Conservation (phyloP, 108 stramenopile species). For the Fistulifera pelliculosa region DNA sequence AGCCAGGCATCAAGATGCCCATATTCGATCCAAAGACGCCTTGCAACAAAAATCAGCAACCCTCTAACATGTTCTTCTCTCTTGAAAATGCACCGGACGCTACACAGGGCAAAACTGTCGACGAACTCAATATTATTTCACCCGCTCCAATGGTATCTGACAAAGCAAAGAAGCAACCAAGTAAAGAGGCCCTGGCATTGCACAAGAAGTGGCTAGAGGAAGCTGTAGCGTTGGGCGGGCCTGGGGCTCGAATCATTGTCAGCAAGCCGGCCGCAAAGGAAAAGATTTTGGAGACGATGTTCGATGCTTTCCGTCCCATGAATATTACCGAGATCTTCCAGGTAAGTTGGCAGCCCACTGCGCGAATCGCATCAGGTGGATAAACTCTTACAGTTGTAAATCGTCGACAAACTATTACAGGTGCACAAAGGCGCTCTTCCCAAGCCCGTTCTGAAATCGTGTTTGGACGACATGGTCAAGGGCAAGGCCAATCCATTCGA, state of each 20-base stretch:
- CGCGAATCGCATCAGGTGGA: not conserved
- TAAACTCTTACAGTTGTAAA: not conserved
- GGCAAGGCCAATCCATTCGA: conserved; percentile 30
- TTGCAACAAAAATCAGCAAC: not conserved
- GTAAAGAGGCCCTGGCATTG: conserved; percentile 26
- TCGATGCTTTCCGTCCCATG: conserved; percentile 65
- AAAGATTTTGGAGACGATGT: conserved; percentile 52
- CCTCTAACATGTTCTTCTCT: not conserved
- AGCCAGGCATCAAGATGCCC: conserved; percentile 9
- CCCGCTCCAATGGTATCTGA: not conserved
- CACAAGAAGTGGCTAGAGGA: conserved; percentile 66
- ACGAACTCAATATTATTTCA: conserved; percentile 4
- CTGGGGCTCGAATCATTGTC: conserved; percentile 52
- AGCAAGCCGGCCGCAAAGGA: conserved; percentile 63
- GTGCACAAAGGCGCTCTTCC: conserved; percentile 35
- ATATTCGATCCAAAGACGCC: not conserved
- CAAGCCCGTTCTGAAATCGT: conserved; percentile 42
- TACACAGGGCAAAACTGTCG: not conserved
- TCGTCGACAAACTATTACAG: conserved; percentile 1
- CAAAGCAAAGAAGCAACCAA: conserved; percentile 7
- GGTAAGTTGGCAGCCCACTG: conserved; percentile 15
- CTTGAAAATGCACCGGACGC: not conserved
- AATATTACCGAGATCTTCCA: conserved; percentile 69
- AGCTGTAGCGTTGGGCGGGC: conserved; percentile 55
- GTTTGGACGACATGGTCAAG: conserved; percentile 62